A percentile compares a stretch with the other conserved stretches of the same genome.
Evolutionary conservation across 2,329 filamentous ascomycete species (phyloP).

Genomic region (Trichoderma sp.): DNA sequence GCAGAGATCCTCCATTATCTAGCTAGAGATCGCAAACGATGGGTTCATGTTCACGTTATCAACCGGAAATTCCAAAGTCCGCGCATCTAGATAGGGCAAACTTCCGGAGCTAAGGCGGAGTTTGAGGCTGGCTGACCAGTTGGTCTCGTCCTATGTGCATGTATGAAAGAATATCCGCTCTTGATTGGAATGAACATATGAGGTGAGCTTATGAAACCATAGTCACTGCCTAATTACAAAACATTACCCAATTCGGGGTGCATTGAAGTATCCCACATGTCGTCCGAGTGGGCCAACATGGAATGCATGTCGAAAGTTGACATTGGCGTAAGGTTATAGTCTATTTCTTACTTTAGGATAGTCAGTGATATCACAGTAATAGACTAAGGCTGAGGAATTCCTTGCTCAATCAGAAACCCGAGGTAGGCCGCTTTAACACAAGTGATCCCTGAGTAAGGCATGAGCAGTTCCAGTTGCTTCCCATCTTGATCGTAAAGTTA

Average conservation of each 20-base stretch:
- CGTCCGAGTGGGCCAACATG: not conserved
- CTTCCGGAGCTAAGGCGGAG: not conserved
- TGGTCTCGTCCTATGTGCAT: not conserved
- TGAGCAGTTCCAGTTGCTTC: too few species aligned
- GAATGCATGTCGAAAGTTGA: not conserved
- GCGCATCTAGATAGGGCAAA: not conserved
- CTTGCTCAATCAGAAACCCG: too few species aligned
- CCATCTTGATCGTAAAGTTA: too few species aligned
- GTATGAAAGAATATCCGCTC: not conserved
- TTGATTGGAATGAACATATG: too few species aligned
- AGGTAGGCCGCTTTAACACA: too few species aligned
- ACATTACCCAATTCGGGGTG: not conserved
- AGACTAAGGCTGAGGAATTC: too few species aligned
- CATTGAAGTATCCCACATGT: not conserved
- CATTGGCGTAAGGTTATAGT: not conserved
- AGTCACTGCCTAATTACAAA: not conserved
- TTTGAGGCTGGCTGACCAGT: not conserved
- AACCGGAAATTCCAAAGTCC: not conserved
- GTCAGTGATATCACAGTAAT: too few species aligned
- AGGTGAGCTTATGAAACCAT: too few species aligned
- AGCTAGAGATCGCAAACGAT: not conserved
- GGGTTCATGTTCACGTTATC: not conserved
- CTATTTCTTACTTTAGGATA: too few species aligned
- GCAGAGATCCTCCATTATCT: not conserved
- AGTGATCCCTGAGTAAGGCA: too few species aligned